Evolutionary conservation across 1,284 basidiomycete genomes (phyloP), one percentile per base, ranked within the genome.

Genomic region (Marasmius tenuissimus): DNA sequence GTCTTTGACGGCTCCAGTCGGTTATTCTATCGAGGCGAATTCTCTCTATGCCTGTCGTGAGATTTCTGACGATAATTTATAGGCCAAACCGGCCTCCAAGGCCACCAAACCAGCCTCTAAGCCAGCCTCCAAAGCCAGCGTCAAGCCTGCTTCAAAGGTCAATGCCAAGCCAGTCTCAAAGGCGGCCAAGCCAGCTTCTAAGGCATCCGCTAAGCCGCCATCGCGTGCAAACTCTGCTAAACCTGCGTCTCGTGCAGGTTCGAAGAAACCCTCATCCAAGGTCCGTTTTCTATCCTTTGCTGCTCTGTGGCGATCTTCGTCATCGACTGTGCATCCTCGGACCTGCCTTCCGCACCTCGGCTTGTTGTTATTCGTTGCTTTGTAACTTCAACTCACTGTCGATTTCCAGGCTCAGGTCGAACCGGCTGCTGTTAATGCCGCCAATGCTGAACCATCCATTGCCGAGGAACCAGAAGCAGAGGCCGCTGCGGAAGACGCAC

Each of bases 251-350:
- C 73, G 76, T 67, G 68, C 75, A 49, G 68, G 71, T 47, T 73
- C 76, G 9, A 75, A 69, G 67, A 81, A 81, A 65, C 79, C 80
- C 42, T 67, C 65, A 18, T 78, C 77, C 50, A 77, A 73, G 68
- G 74, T 59, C 58, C 12, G 42, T 54, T 18, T n/a, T 39, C 45
- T 12, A 42, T 42, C 40, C 40, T 42, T n/a, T 42, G n/a, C 20
- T n/a, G 8, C 11, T 18, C 9, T n/a, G 14, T 47, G 9, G 45
- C 45, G 45, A 47, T 47, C 27, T 2, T 27, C 27, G 27, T 47
- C 45, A 47, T 47, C 45, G 16, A 10, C 16, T 47, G 11, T 47
- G 27, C 27, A 27, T 27, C 20, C n/a, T 42, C 40, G 40, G 11
- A 18, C 47, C 39, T 20, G 5, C 3, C 27, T 6, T 7, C 34